Base-by-base conservation (phyloP, 1,284 basidiomycete species). In the Polyporus tsugae region DNA sequence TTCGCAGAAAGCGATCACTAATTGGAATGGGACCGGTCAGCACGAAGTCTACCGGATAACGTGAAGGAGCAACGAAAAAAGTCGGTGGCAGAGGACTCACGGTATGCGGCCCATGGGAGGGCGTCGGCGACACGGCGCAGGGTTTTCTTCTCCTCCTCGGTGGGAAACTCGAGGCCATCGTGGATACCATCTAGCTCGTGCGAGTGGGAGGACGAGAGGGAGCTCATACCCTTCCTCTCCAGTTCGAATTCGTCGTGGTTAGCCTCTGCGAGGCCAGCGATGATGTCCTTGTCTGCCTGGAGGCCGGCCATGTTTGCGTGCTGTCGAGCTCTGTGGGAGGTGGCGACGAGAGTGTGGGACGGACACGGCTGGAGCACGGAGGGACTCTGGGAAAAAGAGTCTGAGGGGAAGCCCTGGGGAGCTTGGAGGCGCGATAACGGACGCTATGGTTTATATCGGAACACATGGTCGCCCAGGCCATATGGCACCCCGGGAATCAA, bases 1-100 rank as follows among this genome's bases (percentile, higher is more conserved):
- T 78, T 94, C 92, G 44, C 93, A 84, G 41, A 89, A 67, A 4
- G 91, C 91, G 60, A 94, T 91, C 66, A 92, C 90, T 92, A 65
- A 6, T 41, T 25, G 39, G 41, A 22, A 39, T 6, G 58, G 17
- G 33, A 25, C 1, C 13, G 44, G 46, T 62, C 15, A 63, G 53
- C 19, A 33, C 17, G 52, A 35, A 60, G 22, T 60, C 15, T n/a
- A 9, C 7, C 17, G 55, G 33, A 58, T n/a, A 19, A 58, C 33
- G 19, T 36, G 19, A 42, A 15, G 9, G 58, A 17, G n/a, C 10
- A n/a, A n/a, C 10, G 52, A 35, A 22, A 41, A 60, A 25, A 15
- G 9, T 4, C 41, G 25, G 60, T 38, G 25, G 39, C 39, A 42
- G 65, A 33, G 53, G 15, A 82, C 86, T 78, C 66, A 91, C 90